Evolutionary conservation across 257 asterid genomes (phyloP), one percentile per base, ranked within the genome.

Genomic region (Buddleja alternifolia): DNA sequence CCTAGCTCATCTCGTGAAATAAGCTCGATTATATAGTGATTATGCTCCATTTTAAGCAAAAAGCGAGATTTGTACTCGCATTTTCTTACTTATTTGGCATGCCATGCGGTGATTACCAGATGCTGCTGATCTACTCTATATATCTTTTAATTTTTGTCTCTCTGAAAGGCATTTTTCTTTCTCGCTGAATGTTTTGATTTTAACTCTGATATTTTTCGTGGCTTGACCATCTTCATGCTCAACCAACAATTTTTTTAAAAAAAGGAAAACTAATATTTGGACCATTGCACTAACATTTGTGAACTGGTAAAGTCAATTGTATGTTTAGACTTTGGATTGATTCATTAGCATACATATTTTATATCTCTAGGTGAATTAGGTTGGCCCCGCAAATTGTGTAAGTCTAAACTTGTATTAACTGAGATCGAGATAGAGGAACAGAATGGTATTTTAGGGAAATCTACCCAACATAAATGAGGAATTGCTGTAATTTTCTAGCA

Each of bases 1-100:
- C 34, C 34, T 16, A 37, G 57, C 51, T 70, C 37, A 55, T 73
- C 51, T 52, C 14, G 16, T 66, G 47, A 53, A 72, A 54, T 10
- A 50, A 24, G 73, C 48, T 44, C 45, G 53, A 3, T 37, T 60
- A 39, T 66, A 37, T 50, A 50, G 63, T 40, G 34, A 6, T 53
- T 54, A 16, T n/a, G 67, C 32, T 10, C 16, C 66, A 46, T 45
- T 44, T 20, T 15, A 37, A 69, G n/a, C 58, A 63, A 42, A 23
- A 7, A 39, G 17, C 25, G 17, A 64, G 60, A 47, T 46, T 11
- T 23, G 29, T 21, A 29, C 34, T 29, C 7, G n/a, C n/a, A 25
- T 41, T 45, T 25, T 59, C 17, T 9, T 39, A 17, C 60, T 17
- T 21, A 10, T 24, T 51, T 61, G 45, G 70, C 39, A 39, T 17